Evolutionary conservation across 2,329 filamentous ascomycete genomes (phyloP).

Genomic region (Aspergillus luchuensis): DNA sequence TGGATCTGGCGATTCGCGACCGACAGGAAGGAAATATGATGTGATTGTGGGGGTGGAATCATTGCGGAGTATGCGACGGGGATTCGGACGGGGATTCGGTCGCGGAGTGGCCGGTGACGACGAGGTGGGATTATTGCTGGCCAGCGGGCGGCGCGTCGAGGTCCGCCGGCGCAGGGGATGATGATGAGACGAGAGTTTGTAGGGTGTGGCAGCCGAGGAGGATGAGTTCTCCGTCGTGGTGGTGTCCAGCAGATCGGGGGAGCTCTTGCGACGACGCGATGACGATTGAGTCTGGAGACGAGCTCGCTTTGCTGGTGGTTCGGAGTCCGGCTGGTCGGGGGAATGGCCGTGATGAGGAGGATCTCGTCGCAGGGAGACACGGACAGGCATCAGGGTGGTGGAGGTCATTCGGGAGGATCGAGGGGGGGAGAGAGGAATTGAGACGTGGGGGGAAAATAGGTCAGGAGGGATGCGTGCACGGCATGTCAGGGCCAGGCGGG

Average conservation of each 20-base stretch:
- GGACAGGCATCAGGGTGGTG: constrained; percentile 36
- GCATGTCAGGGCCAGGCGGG: constrained; percentile 1
- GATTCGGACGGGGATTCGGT: constrained; percentile 8
- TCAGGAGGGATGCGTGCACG: not conserved
- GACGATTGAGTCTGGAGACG: constrained; percentile 22
- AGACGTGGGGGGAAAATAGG: not conserved
- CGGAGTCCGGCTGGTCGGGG: constrained; percentile 16
- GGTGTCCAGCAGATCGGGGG: constrained; percentile 36
- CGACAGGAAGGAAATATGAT: constrained; percentile 25
- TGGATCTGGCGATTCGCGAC: constrained; percentile 32
- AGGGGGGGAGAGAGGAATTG: not conserved
- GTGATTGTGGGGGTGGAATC: constrained; percentile 17
- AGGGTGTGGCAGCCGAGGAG: constrained; percentile 17
- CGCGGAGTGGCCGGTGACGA: constrained; percentile 2
- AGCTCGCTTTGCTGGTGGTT: constrained; percentile 31
- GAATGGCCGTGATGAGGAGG: constrained; percentile 21
- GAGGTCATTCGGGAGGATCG: constrained; percentile 13
- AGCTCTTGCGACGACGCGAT: constrained; percentile 33
- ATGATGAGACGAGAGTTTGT: constrained; percentile 7
- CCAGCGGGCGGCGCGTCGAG: constrained; percentile 9
- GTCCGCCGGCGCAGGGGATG: constrained; percentile 5
- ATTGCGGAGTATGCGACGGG: constrained; percentile 22
- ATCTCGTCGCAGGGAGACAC: constrained; percentile 37
- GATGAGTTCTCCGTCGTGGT: constrained; percentile 20
- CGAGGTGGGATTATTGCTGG: not conserved